Conservation (phyloP, 2,329 filamentous ascomycete genomes). For the Epichloe hybrida region DNA sequence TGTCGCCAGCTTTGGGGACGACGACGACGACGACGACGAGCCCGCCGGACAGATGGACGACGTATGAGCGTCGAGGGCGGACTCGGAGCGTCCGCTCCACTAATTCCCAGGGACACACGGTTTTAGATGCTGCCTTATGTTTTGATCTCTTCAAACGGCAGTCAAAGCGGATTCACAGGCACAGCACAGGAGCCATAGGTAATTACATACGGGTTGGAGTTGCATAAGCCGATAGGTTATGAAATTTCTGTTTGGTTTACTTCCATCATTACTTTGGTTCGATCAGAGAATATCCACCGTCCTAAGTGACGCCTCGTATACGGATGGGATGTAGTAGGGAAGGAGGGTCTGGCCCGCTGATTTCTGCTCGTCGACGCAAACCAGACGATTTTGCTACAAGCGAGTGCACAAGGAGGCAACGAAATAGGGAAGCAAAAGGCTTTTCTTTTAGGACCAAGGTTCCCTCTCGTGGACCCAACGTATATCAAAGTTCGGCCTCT, state of each 20-base stretch:
- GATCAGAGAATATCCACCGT: neutral
- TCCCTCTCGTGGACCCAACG: no score
- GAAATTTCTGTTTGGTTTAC: neutral
- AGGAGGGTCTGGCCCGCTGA: no score
- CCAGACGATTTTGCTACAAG: no score
- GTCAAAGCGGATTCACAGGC: neutral
- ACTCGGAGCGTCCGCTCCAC: neutral
- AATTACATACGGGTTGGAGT: constrained; percentile 3
- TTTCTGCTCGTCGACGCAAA: no score
- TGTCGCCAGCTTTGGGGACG: constrained; percentile 82
- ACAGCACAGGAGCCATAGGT: neutral
- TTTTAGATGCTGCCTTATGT: neutral
- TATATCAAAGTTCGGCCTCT: no score
- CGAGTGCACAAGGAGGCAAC: no score
- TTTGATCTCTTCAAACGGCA: neutral
- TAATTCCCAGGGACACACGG: no score
- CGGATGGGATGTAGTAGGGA: no score
- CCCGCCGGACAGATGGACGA: constrained; percentile 86
- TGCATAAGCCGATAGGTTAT: constrained; percentile 2
- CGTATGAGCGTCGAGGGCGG: constrained; percentile 25
- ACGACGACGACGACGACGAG: constrained; percentile 64
- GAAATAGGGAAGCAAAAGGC: no score
- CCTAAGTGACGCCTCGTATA: neutral
- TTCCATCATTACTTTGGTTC: neutral
- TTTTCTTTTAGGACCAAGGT: no score